These are phyloP conservation scores for Clavariopsis aquatica DNA, from an alignment of 495 filamentous ascomycete genomes.

Conservation along the genomic window DNA sequence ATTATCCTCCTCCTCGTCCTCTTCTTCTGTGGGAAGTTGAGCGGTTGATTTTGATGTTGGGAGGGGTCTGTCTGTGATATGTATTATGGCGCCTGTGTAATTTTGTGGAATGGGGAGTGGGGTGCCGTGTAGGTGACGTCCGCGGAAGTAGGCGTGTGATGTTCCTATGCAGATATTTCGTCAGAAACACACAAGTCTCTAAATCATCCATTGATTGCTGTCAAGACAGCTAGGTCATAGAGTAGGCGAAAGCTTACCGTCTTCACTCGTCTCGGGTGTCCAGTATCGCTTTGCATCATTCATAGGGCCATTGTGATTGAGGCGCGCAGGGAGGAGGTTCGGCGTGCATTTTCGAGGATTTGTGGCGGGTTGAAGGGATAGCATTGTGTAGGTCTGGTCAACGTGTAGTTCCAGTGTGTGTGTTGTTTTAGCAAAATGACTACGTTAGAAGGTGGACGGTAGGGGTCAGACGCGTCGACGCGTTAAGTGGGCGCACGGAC, in stretches of 20 bases:
- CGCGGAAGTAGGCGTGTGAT: constrained; percentile 73
- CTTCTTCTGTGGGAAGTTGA: constrained; percentile 35
- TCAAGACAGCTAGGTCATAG: constrained; percentile 27
- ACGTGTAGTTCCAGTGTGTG: too few species aligned
- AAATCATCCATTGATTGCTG: too few species aligned
- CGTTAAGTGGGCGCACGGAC: constrained; percentile 3
- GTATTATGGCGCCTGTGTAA: constrained; percentile 52
- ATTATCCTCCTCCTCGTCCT: constrained; percentile 52
- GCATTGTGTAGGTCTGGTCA: constrained; percentile 21
- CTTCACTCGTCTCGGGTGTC: constrained; percentile 53
- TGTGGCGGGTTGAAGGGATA: constrained; percentile 26
- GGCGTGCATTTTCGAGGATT: constrained; percentile 56
- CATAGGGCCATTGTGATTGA: constrained; percentile 76
- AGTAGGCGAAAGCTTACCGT: constrained; percentile 21
- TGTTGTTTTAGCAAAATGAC: too few species aligned
- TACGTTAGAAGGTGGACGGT: not conserved
- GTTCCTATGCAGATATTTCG: constrained; percentile 42
- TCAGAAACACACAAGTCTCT: too few species aligned
- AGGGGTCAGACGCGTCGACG: not conserved
- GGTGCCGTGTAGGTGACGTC: constrained; percentile 74
- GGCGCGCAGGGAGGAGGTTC: constrained; percentile 80
- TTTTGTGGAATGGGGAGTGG: constrained; percentile 68
- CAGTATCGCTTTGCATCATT: constrained; percentile 70
- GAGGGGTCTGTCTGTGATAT: constrained; percentile 32
- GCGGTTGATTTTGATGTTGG: constrained; percentile 17